These are phyloP conservation scores for Rhynchospora pubera DNA, from an alignment of 176 grass and related monocot species.

Conservation along the genomic window DNA sequence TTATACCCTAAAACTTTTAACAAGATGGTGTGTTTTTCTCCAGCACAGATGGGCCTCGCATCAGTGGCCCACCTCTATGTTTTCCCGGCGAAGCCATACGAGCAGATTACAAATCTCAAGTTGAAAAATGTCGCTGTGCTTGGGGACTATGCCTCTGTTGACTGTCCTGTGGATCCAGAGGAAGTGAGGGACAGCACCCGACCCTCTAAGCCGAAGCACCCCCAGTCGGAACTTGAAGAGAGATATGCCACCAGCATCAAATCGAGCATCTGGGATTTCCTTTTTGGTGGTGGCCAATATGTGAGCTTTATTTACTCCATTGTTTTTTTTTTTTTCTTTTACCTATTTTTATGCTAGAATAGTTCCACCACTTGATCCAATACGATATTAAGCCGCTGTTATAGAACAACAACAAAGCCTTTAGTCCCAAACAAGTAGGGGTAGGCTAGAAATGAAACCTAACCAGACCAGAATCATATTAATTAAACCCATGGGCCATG, in stretches of 20 bases:
- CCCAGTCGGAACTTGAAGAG: conserved; percentile 52
- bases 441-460: too few species aligned
- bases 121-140: conserved; percentile 71
- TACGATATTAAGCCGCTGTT: background rate
- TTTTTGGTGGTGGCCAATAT: conserved; percentile 88
- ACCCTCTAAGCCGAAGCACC: conserved; percentile 75
- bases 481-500: too few species aligned
- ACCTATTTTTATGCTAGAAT: background rate
- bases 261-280: conserved; percentile 72
- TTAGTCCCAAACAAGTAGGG: too few species aligned
- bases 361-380: background rate
- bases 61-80: conserved; percentile 88
- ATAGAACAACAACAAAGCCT: background rate
- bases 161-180: conserved; percentile 71
- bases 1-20: conserved; percentile 9
- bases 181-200: conserved; percentile 82
- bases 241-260: conserved; percentile 72
- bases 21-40: conserved; percentile 34
- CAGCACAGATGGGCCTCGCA: conserved; percentile 92
- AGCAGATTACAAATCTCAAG: conserved; percentile 40
- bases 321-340: too few species aligned
- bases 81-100: conserved; percentile 86
- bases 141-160: conserved; percentile 78
- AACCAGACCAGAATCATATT: too few species aligned
- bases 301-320: conserved; percentile 36